phyloP scores from a whole-genome alignment of 23 red algal genomes.

The Porphyridium purpureum region DNA sequence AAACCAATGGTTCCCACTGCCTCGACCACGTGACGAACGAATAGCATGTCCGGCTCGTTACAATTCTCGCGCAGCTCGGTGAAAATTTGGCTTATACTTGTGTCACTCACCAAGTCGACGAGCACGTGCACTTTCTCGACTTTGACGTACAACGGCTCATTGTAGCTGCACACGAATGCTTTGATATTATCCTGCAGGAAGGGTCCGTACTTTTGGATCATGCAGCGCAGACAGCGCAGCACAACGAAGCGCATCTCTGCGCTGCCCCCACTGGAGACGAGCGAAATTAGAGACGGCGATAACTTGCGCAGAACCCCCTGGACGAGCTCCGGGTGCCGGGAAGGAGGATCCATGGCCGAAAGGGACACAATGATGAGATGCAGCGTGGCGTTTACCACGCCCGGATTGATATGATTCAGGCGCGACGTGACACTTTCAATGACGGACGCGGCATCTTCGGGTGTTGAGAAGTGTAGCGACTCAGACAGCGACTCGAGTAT shows the following conservation, averaged over 20 bases:
- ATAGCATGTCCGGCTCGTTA: constrained; percentile 56
- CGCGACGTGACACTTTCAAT: constrained; percentile 65
- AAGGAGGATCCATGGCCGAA: neutral
- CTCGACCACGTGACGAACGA: constrained; percentile 30
- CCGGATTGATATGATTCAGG: constrained; percentile 77
- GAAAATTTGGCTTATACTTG: constrained; percentile 1
- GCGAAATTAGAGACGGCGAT: constrained; percentile 54
- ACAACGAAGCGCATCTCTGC: constrained; percentile 81
- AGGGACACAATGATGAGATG: constrained; percentile 24
- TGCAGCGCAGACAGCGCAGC: constrained; percentile 41
- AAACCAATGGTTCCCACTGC: constrained; percentile 62
- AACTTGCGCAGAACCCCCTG: constrained; percentile 52
- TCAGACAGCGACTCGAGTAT: constrained; percentile 69
- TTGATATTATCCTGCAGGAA: constrained; percentile 43
- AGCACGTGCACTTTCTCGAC: constrained; percentile 79
- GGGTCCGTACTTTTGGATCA: constrained; percentile 11
- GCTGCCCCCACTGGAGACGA: constrained; percentile 27
- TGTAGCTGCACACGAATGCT: constrained; percentile 75
- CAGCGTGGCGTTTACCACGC: constrained; percentile 63
- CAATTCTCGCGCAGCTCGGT: constrained; percentile 13
- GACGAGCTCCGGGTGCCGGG: too few relatives aligned
- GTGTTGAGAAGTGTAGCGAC: too few relatives aligned
- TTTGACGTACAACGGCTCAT: constrained; percentile 92
- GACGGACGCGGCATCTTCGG: constrained; percentile 25
- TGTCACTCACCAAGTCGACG: constrained; percentile 8